Conservation (phyloP, 2,329 filamentous ascomycete genomes). For the Aspergillus sp. region DNA sequence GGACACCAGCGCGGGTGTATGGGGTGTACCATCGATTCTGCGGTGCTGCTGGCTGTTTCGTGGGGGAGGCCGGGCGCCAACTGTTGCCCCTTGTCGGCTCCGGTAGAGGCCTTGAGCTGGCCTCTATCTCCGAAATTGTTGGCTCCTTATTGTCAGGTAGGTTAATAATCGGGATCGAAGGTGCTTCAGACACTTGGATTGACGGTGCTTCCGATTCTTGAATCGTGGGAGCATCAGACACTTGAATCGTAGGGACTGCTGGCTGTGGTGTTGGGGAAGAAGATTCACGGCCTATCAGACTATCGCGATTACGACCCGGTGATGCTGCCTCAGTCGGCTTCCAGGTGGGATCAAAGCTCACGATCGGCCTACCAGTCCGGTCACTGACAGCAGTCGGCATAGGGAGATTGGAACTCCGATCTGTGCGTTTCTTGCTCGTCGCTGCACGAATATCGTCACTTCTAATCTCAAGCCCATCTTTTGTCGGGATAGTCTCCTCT, state of each 20-base stretch:
- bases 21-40: slow-evolving; percentile 31
- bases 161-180: slow-evolving; percentile 44
- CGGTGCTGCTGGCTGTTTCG: slow-evolving; percentile 32
- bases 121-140: slow-evolving; percentile 30
- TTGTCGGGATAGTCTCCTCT: slow-evolving; percentile 50
- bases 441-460: slow-evolving; percentile 82
- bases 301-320: slow-evolving; percentile 16
- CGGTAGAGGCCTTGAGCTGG: slow-evolving; percentile 14
- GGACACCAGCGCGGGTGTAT: slow-evolving; percentile 43
- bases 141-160: slow-evolving; percentile 41
- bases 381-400: slow-evolving; percentile 88
- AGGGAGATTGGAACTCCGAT: slow-evolving; percentile 79
- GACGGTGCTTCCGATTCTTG: slow-evolving; percentile 35
- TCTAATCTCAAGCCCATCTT: slow-evolving; percentile 75
- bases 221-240: slow-evolving; percentile 45
- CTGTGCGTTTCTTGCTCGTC: slow-evolving; percentile 80
- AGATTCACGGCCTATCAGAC: slow-evolving; percentile 13
- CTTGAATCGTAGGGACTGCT: slow-evolving; percentile 45
- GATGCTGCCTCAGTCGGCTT: slow-evolving; percentile 49
- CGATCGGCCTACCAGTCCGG: slow-evolving; percentile 82
- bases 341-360: slow-evolving; percentile 88
- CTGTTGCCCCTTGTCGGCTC: slow-evolving; percentile 8
- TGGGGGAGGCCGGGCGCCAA: slow-evolving; percentile 19
- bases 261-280: slow-evolving; percentile 30
- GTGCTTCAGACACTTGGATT: slow-evolving; percentile 43